Percentiles rank a stretch among this genome's conserved stretches.
These are phyloP conservation scores for Hortiboletus flavorubellus DNA, from an alignment of 768 basidiomycete genomes.

Conservation along the genomic window DNA sequence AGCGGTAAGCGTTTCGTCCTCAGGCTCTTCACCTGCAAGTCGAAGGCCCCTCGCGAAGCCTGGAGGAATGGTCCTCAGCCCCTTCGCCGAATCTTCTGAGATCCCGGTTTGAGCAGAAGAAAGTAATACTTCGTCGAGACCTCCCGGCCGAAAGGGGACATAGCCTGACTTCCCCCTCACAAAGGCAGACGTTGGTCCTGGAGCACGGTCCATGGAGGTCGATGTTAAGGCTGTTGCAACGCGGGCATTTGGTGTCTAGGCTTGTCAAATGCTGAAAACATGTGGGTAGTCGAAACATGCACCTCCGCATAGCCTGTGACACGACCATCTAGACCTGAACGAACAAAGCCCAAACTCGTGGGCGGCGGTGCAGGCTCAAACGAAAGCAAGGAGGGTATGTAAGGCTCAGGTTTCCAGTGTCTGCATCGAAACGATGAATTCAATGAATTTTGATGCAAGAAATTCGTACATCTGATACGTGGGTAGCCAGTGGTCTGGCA, in stretches of 20 bases:
- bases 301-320: conserved; percentile 84
- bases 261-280: conserved; percentile 3
- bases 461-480: conserved; percentile 77
- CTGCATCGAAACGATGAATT: conserved; percentile 36
- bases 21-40: conserved; percentile 54
- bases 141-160: conserved; percentile 93
- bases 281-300: conserved; percentile 15
- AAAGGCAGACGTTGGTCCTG: conserved; percentile 74
- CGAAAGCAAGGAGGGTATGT: conserved; percentile 60
- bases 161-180: conserved; percentile 92
- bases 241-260: conserved; percentile 53
- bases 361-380: conserved; percentile 71
- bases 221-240: conserved; percentile 75
- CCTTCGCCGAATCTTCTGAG: conserved; percentile 37
- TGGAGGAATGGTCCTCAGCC: conserved; percentile 70
- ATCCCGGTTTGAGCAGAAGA: conserved; percentile 28
- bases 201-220: conserved; percentile 81
- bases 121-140: conserved; percentile 64
- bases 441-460: conserved; percentile 4
- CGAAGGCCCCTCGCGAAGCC: conserved; percentile 80
- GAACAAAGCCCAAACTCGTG: conserved; percentile 68
- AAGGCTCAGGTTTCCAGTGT: conserved; percentile 66
- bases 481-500: conserved; percentile 73
- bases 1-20: conserved; percentile 41
- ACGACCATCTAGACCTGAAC: conserved; percentile 74